These are phyloP conservation scores for Pythium phragmitis DNA, from an alignment of 352 stramenopile genomes.

Conservation along the genomic window DNA sequence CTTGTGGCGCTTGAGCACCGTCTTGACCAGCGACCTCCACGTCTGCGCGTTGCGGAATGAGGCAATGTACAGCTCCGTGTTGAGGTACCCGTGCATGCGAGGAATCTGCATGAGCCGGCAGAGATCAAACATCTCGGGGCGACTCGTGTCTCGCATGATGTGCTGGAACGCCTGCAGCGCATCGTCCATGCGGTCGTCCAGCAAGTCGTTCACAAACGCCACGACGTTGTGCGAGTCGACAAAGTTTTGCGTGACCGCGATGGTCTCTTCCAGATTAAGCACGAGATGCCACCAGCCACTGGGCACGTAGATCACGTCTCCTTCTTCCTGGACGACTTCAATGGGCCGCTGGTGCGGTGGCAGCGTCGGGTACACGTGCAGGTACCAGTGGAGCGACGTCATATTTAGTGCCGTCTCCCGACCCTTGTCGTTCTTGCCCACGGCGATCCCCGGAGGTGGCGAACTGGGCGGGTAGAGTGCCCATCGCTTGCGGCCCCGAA, in stretches of 20 bases:
- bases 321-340: conserved; percentile 89
- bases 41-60: conserved; percentile 59
- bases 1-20: conserved; percentile 53
- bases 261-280: conserved; percentile 93
- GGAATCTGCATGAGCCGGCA: conserved; percentile 67
- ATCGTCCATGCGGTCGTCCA: conserved; percentile 63
- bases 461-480: conserved; percentile 92
- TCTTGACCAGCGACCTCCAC: conserved; percentile 60
- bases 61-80: conserved; percentile 54
- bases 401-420: conserved; percentile 68
- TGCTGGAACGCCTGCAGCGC: conserved; percentile 55
- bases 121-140: conserved; percentile 63
- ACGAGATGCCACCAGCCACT: conserved; percentile 98
- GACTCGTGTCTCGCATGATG: conserved; percentile 32
- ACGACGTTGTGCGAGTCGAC: conserved; percentile 83
- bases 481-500: conserved; percentile 95
- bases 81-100: conserved; percentile 55
- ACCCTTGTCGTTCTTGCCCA: conserved; percentile 49
- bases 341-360: conserved; percentile 66
- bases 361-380: conserved; percentile 84
- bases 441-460: conserved; percentile 61
- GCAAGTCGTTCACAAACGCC: conserved; percentile 70
- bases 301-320: conserved; percentile 96
- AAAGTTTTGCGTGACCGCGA: conserved; percentile 97
- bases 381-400: conserved; percentile 83